phyloP scores from a whole-genome alignment of 2,329 filamentous ascomycete species.

The Neophaeococcomyces mojaviensis region DNA sequence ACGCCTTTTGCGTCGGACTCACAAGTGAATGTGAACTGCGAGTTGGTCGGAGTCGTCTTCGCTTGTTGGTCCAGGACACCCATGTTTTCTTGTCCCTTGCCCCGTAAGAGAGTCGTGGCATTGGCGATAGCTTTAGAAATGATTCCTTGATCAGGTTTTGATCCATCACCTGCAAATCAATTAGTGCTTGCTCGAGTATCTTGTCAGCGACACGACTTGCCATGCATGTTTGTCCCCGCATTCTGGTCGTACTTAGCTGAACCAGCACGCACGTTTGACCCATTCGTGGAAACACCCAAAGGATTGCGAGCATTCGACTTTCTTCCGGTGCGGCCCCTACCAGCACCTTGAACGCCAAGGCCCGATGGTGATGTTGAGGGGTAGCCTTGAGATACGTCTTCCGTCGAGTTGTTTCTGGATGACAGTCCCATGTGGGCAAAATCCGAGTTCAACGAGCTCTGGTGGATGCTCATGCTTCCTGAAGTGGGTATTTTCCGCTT shows the following conservation, averaged over 20 bases:
- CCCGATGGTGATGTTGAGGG: constrained; percentile 44
- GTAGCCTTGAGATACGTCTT: constrained; percentile 39
- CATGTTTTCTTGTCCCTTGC: constrained; percentile 65
- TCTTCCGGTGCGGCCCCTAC: constrained; percentile 73
- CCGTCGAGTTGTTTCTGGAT: constrained; percentile 24
- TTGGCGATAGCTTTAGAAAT: constrained; percentile 90
- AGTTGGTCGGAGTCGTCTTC: constrained; percentile 61
- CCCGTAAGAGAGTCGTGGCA: constrained; percentile 58
- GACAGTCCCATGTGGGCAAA: constrained; percentile 56
- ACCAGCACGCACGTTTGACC: constrained; percentile 21
- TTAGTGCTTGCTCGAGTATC: neutral
- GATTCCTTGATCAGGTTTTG: constrained; percentile 60
- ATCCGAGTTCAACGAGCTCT: constrained; percentile 54
- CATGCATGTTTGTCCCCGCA: constrained; percentile 17
- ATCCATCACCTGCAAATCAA: constrained; percentile 34
- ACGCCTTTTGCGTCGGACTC: constrained; percentile 79
- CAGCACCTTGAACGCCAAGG: constrained; percentile 68
- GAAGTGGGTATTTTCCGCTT: constrained; percentile 95
- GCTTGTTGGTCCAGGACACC: constrained; percentile 68
- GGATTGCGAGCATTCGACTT: constrained; percentile 24
- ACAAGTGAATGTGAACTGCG: constrained; percentile 94
- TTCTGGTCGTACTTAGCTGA: constrained; percentile 22
- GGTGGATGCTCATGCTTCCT: constrained; percentile 57
- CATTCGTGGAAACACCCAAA: constrained; percentile 24
- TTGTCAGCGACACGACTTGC: constrained; percentile 8